Base-by-base conservation (phyloP, 176 grass and related monocot genomes). In the Musa itinerans region DNA sequence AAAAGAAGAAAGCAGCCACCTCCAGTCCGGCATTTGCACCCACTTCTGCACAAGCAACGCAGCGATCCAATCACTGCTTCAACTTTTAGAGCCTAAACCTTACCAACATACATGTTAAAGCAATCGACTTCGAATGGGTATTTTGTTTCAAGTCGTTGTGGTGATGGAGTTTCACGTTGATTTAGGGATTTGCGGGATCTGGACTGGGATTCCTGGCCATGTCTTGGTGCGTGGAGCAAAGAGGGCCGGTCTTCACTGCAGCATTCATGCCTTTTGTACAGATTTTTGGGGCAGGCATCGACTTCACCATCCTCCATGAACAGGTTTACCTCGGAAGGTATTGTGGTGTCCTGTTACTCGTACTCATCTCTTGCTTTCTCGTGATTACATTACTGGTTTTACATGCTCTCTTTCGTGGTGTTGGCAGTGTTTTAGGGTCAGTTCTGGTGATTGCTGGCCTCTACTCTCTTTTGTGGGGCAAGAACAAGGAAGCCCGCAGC, bases 271-370 rank as follows among this genome's bases (percentile, higher is more conserved):
- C 91, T 81, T 82, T 90, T 0, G 73, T 90, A 51, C 91, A 94
- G 61, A 70, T 94, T 1, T 54, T 90, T 29, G 91, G 86, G 67
- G 87, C 83, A 53, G 83, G 56, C 48, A 79, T 94, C 26, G 89
- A 86, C 61, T 52, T 88, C 65, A 23, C 82, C 17, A 69, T 85
- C 58, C 88, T 95, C 66, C 85, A 81, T 52, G 91, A 95, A 76
- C 88, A 84, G 24, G 83, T 95, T 78, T 84, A 82, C 54, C 59
- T 95, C 63, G 91, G 91, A 63, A 96, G 92, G 92, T 92, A 83
- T 77, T 16, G 10, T 14, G 10, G 63, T 50, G 1, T 73, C 14
- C 13, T 57, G 54, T 11, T 16, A 13, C 13, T 57, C 16, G 2
- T 17, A 57, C 54, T 43, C 34, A 6, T 43, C 34, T 43, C 34